These are phyloP conservation scores for Angophora floribunda DNA, from an alignment of 345 rosid species.

Conservation along the genomic window DNA sequence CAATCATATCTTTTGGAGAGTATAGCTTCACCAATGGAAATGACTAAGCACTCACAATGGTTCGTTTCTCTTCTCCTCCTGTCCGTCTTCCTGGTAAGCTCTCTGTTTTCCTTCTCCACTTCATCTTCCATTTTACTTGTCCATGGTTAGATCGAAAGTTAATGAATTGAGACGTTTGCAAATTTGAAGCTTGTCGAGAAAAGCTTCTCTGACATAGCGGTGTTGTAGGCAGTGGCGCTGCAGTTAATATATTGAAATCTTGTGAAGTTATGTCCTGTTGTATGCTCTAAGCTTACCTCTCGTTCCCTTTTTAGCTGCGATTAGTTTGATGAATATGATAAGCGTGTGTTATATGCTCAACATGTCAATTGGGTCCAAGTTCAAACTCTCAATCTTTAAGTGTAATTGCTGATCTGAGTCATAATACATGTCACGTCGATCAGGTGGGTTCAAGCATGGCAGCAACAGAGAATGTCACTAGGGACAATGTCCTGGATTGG, in stretches of 20 bases:
- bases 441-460: background rate
- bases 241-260: background rate
- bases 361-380: background rate
- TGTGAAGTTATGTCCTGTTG: background rate
- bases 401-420: background rate
- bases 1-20: background rate
- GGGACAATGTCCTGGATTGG: slow-evolving; percentile 14
- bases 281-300: background rate
- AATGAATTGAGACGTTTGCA: background rate
- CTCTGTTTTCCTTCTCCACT: background rate
- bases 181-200: background rate
- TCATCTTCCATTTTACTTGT: background rate
- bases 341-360: background rate
- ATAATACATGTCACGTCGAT: background rate
- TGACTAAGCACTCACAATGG: background rate
- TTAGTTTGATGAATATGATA: background rate
- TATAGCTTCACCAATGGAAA: background rate
- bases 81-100: background rate
- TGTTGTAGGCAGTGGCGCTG: background rate
- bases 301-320: background rate
- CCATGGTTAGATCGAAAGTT: background rate
- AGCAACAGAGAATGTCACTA: background rate
- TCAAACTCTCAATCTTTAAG: background rate
- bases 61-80: background rate
- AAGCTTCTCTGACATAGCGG: background rate